Conservation (phyloP, 768 basidiomycete species). For the Pisolithus microcarpus region DNA sequence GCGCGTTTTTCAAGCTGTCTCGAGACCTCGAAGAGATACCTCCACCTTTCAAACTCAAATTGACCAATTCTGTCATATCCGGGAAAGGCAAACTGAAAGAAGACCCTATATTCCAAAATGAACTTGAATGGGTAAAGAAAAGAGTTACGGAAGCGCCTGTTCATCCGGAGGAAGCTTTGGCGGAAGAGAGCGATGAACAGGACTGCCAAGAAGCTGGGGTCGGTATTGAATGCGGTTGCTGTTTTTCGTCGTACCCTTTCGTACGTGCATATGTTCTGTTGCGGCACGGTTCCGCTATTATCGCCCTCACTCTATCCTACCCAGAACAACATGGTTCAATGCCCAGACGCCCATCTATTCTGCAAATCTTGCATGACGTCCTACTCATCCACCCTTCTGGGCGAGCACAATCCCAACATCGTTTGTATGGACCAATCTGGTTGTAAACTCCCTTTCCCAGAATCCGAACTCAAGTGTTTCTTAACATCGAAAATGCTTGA, state of each 20-base stretch:
- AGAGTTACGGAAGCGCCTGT: neutral
- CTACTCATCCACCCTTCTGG: conserved; percentile 64
- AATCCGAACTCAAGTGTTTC: conserved; percentile 61
- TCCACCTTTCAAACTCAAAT: conserved; percentile 34
- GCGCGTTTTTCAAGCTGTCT: conserved; percentile 49
- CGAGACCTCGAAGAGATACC: conserved; percentile 25
- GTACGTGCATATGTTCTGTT: conserved; percentile 36
- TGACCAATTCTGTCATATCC: conserved; percentile 28
- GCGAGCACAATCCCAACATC: conserved; percentile 53
- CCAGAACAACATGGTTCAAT: conserved; percentile 83
- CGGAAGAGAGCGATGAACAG: conserved; percentile 30
- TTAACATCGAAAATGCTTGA: conserved; percentile 59
- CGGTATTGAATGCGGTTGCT: conserved; percentile 85
- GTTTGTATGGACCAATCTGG: conserved; percentile 77
- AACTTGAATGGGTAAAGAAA: conserved; percentile 1
- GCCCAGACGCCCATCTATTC: conserved; percentile 85
- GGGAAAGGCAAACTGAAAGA: conserved; percentile 35
- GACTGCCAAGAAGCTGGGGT: conserved; percentile 37
- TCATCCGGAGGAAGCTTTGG: conserved; percentile 9
- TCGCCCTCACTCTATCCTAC: neutral
- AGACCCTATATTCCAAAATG: conserved; percentile 24
- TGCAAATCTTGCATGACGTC: conserved; percentile 64
- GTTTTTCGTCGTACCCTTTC: conserved; percentile 66
- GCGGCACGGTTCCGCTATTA: neutral
- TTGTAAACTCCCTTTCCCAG: conserved; percentile 61